A percentile compares a stretch with the other conserved stretches of the same genome.
phyloP scores from a whole-genome alignment of 1,284 basidiomycete genomes.

The Trametes sp. region DNA sequence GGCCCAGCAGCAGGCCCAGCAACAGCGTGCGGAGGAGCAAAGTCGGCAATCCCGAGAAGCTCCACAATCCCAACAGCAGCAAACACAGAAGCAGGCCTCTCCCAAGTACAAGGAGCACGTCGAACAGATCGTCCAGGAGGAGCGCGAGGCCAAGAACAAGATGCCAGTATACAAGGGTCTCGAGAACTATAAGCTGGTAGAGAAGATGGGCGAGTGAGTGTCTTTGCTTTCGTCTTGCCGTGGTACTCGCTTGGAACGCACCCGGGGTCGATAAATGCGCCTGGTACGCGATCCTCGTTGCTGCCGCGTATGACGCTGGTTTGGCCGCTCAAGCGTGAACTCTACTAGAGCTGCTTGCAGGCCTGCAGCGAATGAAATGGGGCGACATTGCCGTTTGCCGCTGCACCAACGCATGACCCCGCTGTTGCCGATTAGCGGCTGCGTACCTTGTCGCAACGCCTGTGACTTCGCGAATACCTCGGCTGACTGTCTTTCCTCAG shows the following conservation, averaged over 20 bases:
- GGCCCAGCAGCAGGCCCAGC: constrained; percentile 41
- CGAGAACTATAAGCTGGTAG: constrained; percentile 82
- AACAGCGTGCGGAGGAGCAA: constrained; percentile 41
- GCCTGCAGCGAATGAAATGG: no score
- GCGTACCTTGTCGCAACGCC: no score
- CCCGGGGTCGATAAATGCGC: no score
- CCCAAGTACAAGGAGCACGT: constrained; percentile 61
- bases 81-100: constrained; percentile 46
- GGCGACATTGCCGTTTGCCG: no score
- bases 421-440: background rate
- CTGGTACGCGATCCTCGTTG: no score
- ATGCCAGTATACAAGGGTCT: constrained; percentile 88
- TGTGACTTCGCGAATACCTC: background rate
- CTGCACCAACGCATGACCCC: no score
- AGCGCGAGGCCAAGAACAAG: constrained; percentile 75
- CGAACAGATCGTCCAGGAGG: constrained; percentile 82
- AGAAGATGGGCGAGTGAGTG: constrained; percentile 96
- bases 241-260: background rate
- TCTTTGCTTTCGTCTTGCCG: background rate
- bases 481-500: constrained; percentile 46
- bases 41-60: constrained; percentile 37
- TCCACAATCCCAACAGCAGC: constrained; percentile 39
- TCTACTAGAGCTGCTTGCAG: no score
- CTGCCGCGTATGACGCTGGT: no score
- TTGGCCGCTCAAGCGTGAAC: no score